Percentiles rank a stretch among this genome's conserved stretches.
phyloP scores from a whole-genome alignment of 2,329 filamentous ascomycete genomes.

The Fusarium kyushuense region DNA sequence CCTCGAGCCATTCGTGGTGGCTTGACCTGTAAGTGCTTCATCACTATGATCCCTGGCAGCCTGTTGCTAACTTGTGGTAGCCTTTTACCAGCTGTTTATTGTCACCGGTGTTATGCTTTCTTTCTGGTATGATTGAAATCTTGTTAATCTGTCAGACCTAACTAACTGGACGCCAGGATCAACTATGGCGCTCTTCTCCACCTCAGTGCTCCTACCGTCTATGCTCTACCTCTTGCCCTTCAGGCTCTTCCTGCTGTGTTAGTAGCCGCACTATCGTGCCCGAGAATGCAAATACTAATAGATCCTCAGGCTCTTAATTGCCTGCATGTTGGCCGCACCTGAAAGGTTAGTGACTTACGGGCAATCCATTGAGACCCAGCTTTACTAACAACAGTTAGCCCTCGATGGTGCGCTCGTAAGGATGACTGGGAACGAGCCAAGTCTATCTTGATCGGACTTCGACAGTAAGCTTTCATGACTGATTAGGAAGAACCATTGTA shows the following conservation, averaged over 20 bases:
- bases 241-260: slow-evolving; percentile 73
- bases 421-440: slow-evolving; percentile 76
- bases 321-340: slow-evolving; percentile 71
- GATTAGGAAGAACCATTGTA: not conserved
- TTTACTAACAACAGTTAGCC: slow-evolving; percentile 58
- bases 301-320: slow-evolving; percentile 60
- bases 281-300: not conserved
- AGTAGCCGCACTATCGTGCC: slow-evolving; percentile 6
- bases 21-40: slow-evolving; percentile 55
- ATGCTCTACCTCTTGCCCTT: slow-evolving; percentile 72
- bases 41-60: not conserved
- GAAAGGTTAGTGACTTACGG: slow-evolving; percentile 53
- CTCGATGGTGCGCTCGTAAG: slow-evolving; percentile 74
- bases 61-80: slow-evolving; percentile 33
- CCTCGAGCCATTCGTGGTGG: slow-evolving; percentile 64
- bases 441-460: slow-evolving; percentile 65
- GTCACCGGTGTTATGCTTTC: slow-evolving; percentile 59
- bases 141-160: not conserved
- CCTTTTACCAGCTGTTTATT: slow-evolving; percentile 64
- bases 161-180: slow-evolving; percentile 61
- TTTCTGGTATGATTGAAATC: slow-evolving; percentile 53
- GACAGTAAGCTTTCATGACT: slow-evolving; percentile 46
- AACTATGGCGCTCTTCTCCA: slow-evolving; percentile 66
- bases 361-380: too few species aligned
- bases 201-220: slow-evolving; percentile 62